These are phyloP conservation scores for Ceriops tagal DNA, from an alignment of 345 rosid genomes.

Conservation along the genomic window DNA sequence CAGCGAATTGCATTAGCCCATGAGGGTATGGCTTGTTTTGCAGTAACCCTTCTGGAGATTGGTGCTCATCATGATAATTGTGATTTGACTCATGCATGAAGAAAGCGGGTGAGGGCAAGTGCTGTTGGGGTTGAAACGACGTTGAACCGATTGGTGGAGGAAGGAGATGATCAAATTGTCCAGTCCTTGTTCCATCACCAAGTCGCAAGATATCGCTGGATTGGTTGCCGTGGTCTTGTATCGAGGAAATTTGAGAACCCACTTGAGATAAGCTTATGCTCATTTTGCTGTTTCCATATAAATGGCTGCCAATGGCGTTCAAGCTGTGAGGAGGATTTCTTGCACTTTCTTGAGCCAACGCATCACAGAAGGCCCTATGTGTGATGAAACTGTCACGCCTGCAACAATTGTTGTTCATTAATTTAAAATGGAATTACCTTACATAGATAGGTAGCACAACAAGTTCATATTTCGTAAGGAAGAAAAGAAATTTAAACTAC, in stretches of 20 bases:
- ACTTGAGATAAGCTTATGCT: conserved; percentile 56
- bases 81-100: conserved; percentile 53
- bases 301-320: conserved; percentile 52
- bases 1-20: conserved; percentile 56
- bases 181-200: conserved; percentile 35
- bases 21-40: conserved; percentile 35
- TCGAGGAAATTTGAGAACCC: conserved; percentile 42
- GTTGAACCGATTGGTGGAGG: conserved; percentile 40
- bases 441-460: neutral
- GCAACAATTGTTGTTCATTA: conserved; percentile 14
- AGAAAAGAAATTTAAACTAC: neutral
- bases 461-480: neutral
- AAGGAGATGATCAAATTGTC: conserved; percentile 48
- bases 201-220: conserved; percentile 49
- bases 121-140: conserved; percentile 26
- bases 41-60: conserved; percentile 35
- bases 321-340: conserved; percentile 54
- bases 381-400: conserved; percentile 84
- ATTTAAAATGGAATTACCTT: neutral
- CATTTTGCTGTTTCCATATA: conserved; percentile 57
- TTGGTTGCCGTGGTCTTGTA: conserved; percentile 35
- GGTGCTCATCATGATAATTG: conserved; percentile 41
- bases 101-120: conserved; percentile 38
- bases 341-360: conserved; percentile 75
- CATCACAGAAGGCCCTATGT: conserved; percentile 81